Conservation (phyloP, 768 basidiomycete species). For the Boletus subparvulus region DNA sequence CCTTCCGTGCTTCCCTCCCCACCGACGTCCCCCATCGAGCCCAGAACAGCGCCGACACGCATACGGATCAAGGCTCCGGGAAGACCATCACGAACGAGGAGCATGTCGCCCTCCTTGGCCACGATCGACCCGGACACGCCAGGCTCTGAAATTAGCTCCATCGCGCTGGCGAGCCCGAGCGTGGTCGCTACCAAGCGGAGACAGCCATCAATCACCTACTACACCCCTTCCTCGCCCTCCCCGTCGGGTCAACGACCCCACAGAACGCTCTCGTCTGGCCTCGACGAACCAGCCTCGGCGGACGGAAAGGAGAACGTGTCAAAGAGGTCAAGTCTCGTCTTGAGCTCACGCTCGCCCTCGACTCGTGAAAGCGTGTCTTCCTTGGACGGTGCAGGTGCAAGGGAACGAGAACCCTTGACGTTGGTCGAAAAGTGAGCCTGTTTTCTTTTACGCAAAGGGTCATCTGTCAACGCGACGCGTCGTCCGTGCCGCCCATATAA, state of each 20-base stretch:
- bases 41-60: constrained; percentile 8
- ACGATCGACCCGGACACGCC: neutral
- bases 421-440: constrained; percentile 67
- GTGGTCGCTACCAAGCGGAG: constrained; percentile 12
- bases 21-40: constrained; percentile 19
- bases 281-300: neutral
- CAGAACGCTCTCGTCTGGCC: constrained; percentile 3
- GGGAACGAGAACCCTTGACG: constrained; percentile 50
- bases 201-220: constrained; percentile 31
- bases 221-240: constrained; percentile 27
- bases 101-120: constrained; percentile 3
- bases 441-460: neutral
- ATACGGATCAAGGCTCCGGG: constrained; percentile 12
- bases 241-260: constrained; percentile 20
- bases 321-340: constrained; percentile 21
- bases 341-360: constrained; percentile 14
- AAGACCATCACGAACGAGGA: neutral
- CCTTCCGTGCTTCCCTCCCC: too few relatives aligned
- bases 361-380: constrained; percentile 21
- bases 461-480: neutral
- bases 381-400: constrained; percentile 2
- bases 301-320: constrained; percentile 15
- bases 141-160: neutral
- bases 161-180: neutral
- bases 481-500: neutral